Evolutionary conservation across 306 rosid species (phyloP), one percentile per base, ranked within the genome.

Genomic region (Alnus glutinosa): DNA sequence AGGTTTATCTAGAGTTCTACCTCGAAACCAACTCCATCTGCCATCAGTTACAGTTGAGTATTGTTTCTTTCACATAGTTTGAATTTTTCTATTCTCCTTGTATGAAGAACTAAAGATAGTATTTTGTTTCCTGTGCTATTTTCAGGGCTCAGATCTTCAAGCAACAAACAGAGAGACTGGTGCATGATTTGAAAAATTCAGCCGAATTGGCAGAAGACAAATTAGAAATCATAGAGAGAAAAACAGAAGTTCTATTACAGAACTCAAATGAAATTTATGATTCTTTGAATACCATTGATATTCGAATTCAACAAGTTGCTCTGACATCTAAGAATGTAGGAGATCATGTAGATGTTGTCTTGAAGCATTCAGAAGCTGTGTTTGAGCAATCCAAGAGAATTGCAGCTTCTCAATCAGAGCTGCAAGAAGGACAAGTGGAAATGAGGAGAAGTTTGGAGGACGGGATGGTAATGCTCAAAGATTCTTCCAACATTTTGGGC

Each of bases 21-120:
- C 97, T 94, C 1, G 98, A 92, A 80, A 94, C 97, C 55, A 94
- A 92, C 57, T 62, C 92, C 13, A 92, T 92, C 82, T 94, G 98
- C 57, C 85, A 90, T 75, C 97, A 92, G 69, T 83, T 94, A 75
- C 98, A 94, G 94, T 90, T 89, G 55, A 87, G 97, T 87, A 14
- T 70, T 28, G 36, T 39, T 74, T 69, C 42, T 82, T 61, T 69
- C 71, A 36, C 47, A 9, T 63, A 39, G n/a, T 16, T 2, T 18
- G 4, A 71, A 18, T 49, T n/a, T 62, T 5, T 34, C 70, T 55
- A 9, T 30, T 55, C 50, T 30, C 37, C 44, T 16, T 42, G 39
- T 23, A 19, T n/a, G 37, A 59, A 30, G 50, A 44, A 32, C 23
- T 46, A 32, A 80, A 77, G 68, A 34, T 59, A 9, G 34, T 79